Evolutionary conservation across 2,329 filamentous ascomycete genomes (phyloP), one percentile per base, ranked within the genome.

Genomic region (Cercospora janseana): DNA sequence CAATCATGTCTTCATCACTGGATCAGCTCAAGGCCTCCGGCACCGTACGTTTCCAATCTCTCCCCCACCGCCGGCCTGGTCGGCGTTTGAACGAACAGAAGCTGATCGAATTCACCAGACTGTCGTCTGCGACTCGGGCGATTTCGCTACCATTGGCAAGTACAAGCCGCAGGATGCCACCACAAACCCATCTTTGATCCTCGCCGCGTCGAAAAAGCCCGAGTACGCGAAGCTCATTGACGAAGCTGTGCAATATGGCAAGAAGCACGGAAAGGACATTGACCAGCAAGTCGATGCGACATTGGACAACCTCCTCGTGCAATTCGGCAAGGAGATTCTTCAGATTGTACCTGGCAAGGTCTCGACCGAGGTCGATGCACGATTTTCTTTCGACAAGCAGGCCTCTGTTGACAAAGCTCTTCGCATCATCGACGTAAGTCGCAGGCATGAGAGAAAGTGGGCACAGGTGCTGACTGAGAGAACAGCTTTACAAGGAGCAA

Each of bases 91-190:
- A 54, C 23, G 46, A 29, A 28, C 51, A 53, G 55, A 62, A 45
- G 51, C 49, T 52, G 50, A 55, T 43, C 10, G 34, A 48, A 29
- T 44, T 13, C 34, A 31, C 62, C 69, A 93, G 89, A 87, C 88
- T 60, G 93, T 97, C 70, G 93, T 97, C 74, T 92, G 87, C 74
- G 93, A 97, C 79, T 95, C 92, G 75, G 93, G 91, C 85, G 86
- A 78, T 69, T 73, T 75, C 62, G 72, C 76, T 83, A 91, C 91
- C 74, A 98, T 98, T 74, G 91, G 81, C 80, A 96, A 97, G 81
- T 98, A 98, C 85, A 95, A 95, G 85, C 93, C 93, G 61, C 91
- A 98, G 81, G 93, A 98, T 88, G 93, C 93, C 70, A 98, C 93
- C 73, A 98, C 93, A 79, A 98, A 98, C 85, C 93, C 93, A 54